Percentiles rank a stretch among this genome's conserved stretches.
Evolutionary conservation across 139 green algal species (phyloP).

Genomic region (Limnomonas spitsbergensis): DNA sequence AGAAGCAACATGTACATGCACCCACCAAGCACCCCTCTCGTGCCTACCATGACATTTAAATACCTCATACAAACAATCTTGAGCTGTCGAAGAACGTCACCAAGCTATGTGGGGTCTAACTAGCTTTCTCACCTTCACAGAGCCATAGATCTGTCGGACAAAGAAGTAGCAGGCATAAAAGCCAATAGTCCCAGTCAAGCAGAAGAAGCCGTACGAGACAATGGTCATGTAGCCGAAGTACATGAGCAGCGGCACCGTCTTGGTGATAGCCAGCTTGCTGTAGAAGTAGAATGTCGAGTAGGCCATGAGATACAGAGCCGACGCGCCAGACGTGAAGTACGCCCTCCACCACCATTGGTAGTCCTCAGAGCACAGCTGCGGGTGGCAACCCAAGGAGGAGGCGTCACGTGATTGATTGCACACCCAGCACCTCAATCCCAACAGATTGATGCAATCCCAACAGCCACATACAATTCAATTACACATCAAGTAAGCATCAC

Average conservation of each 20-base stretch:
- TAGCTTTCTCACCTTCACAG: conserved; percentile 16
- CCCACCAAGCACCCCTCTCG: too few relatives aligned
- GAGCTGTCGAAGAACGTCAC: too few relatives aligned
- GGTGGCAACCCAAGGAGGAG: conserved; percentile 1
- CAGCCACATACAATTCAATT: too few relatives aligned
- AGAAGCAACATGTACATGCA: too few relatives aligned
- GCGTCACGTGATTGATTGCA: background rate
- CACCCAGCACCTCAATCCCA: background rate
- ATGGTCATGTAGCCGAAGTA: conserved; percentile 95
- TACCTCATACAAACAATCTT: too few relatives aligned
- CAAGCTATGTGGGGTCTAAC: too few relatives aligned
- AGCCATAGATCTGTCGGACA: conserved; percentile 48
- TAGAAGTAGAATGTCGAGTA: conserved; percentile 98
- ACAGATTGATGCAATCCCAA: background rate
- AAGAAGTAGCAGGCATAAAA: conserved; percentile 93
- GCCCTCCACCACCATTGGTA: conserved; percentile 96
- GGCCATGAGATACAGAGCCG: conserved; percentile 92
- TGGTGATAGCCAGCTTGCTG: conserved; percentile 94
- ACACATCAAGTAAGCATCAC: too few relatives aligned
- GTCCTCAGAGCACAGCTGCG: conserved; percentile 73
- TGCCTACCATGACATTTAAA: too few relatives aligned
- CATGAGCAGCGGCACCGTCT: conserved; percentile 73
- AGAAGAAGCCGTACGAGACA: conserved; percentile 83
- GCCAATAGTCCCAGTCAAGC: conserved; percentile 86
- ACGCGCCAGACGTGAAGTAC: conserved; percentile 89